Base-by-base conservation (phyloP, 768 basidiomycete species). In the Leccinum uliginosum region DNA sequence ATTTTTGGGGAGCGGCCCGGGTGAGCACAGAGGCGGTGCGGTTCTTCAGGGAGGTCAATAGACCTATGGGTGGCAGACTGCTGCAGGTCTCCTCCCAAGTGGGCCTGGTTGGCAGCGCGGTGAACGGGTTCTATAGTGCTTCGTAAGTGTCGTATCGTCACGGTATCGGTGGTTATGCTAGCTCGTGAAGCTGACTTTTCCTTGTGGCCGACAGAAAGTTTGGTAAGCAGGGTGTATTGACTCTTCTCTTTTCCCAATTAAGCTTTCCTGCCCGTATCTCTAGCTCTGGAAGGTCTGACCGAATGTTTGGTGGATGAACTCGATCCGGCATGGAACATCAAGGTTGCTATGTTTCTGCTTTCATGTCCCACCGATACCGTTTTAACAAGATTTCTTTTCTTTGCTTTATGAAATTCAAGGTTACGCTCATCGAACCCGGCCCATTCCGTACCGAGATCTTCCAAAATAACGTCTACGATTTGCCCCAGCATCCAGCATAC, bases 11-110 rank as follows among this genome's bases (percentile, higher is more conserved):
- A n/a, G 65, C 68, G 26, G 57, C 58, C n/a, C 60, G 67, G 43
- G 70, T 77, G 21, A 65, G 56, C 17, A 60, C 50, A 38, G 66
- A 74, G 43, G 68, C 74, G 0, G 58, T 74, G 21, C 58, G 59
- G 24, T 67, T 70, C 52, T 76, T 79, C 61, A 69, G 76, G 10
- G 72, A 76, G 44, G 66, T 70, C 32, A 76, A 76, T 51, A 65
- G 63, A 15, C 76, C 78, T 0, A 55, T 59, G 0, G 76, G 75
- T 7, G 77, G 78, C 1, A 62, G 69, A 11, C 58, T 80, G 10
- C 56, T 79, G 5, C 74, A 76, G 45, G 70, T 70, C n/a, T 73
- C 71, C 29, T 77, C 77, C 2, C 55, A 58, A 46, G 52, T 67
- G 1, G 77, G 74, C 3, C 14, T 77, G 6, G 54, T 55, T 0